Evolutionary conservation across 2,329 filamentous ascomycete genomes (phyloP).

Genomic region (Venturia pyrina): DNA sequence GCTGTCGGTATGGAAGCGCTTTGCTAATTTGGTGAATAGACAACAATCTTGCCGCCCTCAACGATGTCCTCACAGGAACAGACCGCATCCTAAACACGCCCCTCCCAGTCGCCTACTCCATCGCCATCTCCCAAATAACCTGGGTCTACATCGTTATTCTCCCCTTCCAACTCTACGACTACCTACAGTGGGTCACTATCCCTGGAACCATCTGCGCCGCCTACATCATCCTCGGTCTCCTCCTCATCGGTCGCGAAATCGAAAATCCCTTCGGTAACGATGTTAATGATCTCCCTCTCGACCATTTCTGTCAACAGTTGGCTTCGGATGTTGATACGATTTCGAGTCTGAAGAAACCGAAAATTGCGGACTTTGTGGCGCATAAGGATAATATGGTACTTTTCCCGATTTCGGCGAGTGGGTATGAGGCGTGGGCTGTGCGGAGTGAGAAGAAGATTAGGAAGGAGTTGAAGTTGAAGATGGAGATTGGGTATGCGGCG

Average conservation of each 20-base stretch:
- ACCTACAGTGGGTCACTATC: constrained; percentile 64
- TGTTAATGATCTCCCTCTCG: constrained; percentile 71
- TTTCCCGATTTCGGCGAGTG: constrained; percentile 39
- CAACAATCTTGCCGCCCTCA: constrained; percentile 48
- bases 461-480: constrained; percentile 10
- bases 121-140: constrained; percentile 77
- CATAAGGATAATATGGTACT: constrained; percentile 42
- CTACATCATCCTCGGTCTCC: constrained; percentile 75
- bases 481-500: constrained; percentile 10
- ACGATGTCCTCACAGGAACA: constrained; percentile 61
- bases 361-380: constrained; percentile 41
- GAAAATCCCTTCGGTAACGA: constrained; percentile 80
- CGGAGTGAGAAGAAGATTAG: constrained; percentile 9
- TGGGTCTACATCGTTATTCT: constrained; percentile 75
- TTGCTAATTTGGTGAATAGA: not conserved
- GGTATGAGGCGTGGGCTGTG: constrained; percentile 6
- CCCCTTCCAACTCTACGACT: constrained; percentile 65
- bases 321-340: constrained; percentile 66
- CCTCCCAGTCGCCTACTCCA: constrained; percentile 72
- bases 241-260: constrained; percentile 68
- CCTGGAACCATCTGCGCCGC: constrained; percentile 56
- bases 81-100: constrained; percentile 77
- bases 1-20: not conserved
- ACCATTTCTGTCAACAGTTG: constrained; percentile 69
- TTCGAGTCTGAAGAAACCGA: constrained; percentile 41